Evolutionary conservation across 2,329 filamentous ascomycete species (phyloP).

Genomic region (Metarhizium album): DNA sequence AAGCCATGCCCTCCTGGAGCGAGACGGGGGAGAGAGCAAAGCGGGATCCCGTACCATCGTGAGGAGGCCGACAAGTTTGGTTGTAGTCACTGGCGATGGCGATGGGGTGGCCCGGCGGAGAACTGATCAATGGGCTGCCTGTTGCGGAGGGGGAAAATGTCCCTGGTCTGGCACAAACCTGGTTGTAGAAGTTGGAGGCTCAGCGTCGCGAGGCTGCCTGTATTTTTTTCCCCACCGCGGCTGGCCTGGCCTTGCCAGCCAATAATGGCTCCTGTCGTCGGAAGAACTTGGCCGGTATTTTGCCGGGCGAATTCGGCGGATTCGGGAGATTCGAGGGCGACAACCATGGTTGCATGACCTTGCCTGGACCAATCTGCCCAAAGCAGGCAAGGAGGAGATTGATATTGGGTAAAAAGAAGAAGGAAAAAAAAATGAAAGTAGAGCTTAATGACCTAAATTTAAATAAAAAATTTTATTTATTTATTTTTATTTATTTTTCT

Average conservation of each 20-base stretch:
- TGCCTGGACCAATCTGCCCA: background rate
- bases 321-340: background rate
- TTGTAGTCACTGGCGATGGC: background rate
- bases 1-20: background rate
- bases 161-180: slow-evolving; percentile 15
- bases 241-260: too few species aligned
- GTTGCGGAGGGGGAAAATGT: slow-evolving; percentile 9
- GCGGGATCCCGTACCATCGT: slow-evolving; percentile 18
- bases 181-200: slow-evolving; percentile 11
- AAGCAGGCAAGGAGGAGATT: too few species aligned
- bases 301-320: slow-evolving; percentile 8
- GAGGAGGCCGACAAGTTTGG: slow-evolving; percentile 4
- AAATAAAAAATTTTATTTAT: too few species aligned
- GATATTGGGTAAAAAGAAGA: too few species aligned
- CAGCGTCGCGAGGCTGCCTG: slow-evolving; percentile 10
- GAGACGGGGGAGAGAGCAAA: slow-evolving; percentile 6
- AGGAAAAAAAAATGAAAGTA: too few species aligned
- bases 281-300: slow-evolving; percentile 18
- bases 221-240: slow-evolving; percentile 19
- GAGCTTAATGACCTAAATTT: too few species aligned
- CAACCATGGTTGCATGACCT: background rate
- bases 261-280: slow-evolving; percentile 18
- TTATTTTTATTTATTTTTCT: too few species aligned
- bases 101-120: slow-evolving; percentile 1
- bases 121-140: background rate